phyloP scores from a whole-genome alignment of 228 moss, liverwort and hornwort genomes.

The Sphagnum fallax region DNA sequence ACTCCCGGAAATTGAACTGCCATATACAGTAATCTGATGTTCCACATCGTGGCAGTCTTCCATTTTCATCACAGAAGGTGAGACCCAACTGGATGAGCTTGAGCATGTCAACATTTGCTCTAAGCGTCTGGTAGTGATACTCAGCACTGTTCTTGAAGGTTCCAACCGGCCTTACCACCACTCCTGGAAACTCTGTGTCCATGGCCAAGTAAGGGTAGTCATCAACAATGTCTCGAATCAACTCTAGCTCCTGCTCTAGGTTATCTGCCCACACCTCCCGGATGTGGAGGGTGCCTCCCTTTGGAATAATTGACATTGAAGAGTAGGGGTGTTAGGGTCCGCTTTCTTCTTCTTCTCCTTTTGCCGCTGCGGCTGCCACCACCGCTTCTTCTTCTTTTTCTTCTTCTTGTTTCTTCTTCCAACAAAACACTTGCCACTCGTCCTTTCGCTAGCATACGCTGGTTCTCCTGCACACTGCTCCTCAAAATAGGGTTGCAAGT shows the following conservation, averaged over 20 bases:
- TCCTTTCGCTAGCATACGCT: too few species aligned
- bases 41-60: slow-evolving; percentile 79
- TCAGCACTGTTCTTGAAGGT: slow-evolving; percentile 95
- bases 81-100: slow-evolving; percentile 99
- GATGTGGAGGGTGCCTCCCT: slow-evolving; percentile 99
- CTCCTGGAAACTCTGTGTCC: slow-evolving; percentile 99
- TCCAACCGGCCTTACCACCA: slow-evolving; percentile 95
- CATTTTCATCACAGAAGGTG: slow-evolving; percentile 95
- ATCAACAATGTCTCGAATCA: slow-evolving; percentile 98
- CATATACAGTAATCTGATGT: slow-evolving; percentile 88
- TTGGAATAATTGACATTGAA: slow-evolving; percentile 9
- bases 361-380: too few species aligned
- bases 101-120: slow-evolving; percentile 98
- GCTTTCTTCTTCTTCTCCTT: too few species aligned
- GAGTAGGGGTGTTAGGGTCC: too few species aligned
- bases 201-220: slow-evolving; percentile 96
- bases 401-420: too few species aligned
- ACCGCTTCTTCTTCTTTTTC: too few species aligned
- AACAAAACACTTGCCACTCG: too few species aligned
- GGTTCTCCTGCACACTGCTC: too few species aligned
- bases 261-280: slow-evolving; percentile 99
- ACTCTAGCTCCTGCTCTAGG: slow-evolving; percentile 97
- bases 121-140: slow-evolving; percentile 83
- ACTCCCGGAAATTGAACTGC: slow-evolving; percentile 99
- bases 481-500: too few species aligned